Evolutionary conservation across 352 stramenopile species (phyloP), one percentile per base, ranked within the genome.

Genomic region (Globisporangium lucens): DNA sequence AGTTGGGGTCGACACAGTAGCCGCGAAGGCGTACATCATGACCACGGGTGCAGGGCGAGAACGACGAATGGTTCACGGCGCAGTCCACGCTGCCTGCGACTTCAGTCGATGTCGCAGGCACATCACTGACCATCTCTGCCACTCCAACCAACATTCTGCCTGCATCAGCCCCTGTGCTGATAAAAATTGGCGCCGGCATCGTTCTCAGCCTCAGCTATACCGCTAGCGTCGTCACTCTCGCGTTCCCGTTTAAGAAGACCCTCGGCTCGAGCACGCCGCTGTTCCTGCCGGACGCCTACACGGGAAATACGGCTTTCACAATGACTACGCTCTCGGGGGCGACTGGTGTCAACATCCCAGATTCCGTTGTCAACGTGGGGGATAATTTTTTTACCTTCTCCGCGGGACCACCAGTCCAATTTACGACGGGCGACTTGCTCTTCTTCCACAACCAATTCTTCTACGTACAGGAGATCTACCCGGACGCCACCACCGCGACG

Each of bases 401-500:
- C 0, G 51, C 63, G 4, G 24, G 41, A 22, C 35, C 47, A 20
- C 13, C 41, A 1, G 15, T 56, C 30, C 7, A 9, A 0, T 33
- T 72, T 7, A 7, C 29, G 2, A 68, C 67, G 4, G 78, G 79
- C 1, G 46, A 82, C n/a, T 38, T 73, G 1, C 17, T 91, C 3
- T 91, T 89, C 64, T 87, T 74, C 61, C 70, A 87, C 43, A 91
- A 91, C 66, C 72, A 82, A 52, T 89, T 91, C 52, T 91, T 83
- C 71, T 78, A 49, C 10, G 61, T 78, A 8, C 74, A 76, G 49
- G 8, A 70, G 12, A 27, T 76, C 20, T 68, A 27, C 17, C 2
- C 24, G 2, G 22, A 43, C 24, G 24, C 24, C 0, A 10, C 33
- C 3, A 38, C 24, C 3, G 46, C 22, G 2, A 65, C 49, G 12